phyloP scores from a whole-genome alignment of 306 rosid genomes.

The Erythrophleum fordii region DNA sequence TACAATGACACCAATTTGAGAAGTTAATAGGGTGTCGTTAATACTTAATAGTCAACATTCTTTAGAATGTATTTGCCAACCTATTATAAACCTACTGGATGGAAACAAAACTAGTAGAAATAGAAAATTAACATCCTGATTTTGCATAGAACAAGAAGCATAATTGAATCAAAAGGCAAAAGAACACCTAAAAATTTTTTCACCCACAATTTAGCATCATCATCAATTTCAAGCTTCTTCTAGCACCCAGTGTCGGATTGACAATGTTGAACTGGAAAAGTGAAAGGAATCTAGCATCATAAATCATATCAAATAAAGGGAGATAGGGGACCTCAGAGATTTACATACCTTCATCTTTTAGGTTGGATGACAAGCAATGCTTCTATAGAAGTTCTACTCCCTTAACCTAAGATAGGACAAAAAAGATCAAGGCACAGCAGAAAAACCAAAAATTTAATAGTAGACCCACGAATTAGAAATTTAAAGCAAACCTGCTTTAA shows the following conservation, averaged over 20 bases:
- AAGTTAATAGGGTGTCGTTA: not conserved
- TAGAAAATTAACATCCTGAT: not conserved
- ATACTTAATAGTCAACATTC: not conserved
- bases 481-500: not conserved
- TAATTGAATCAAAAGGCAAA: not conserved
- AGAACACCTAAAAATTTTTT: not conserved
- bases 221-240: conserved; percentile 56
- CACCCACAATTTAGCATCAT: conserved; percentile 44
- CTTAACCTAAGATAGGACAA: not conserved
- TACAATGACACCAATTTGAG: not conserved
- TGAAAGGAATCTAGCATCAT: not conserved
- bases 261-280: conserved; percentile 42
- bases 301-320: not conserved
- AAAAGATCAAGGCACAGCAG: not conserved
- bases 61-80: not conserved
- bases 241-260: conserved; percentile 56
- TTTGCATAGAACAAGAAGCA: not conserved
- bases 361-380: not conserved
- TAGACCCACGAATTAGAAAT: not conserved
- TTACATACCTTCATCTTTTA: conserved; percentile 4
- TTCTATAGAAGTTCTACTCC: not conserved
- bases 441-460: not conserved
- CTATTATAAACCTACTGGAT: not conserved
- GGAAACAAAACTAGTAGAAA: not conserved
- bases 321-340: not conserved